Percentiles rank a stretch among this genome's conserved stretches.
These are phyloP conservation scores for Pleurotus citrinopileatus DNA, from an alignment of 768 basidiomycete species.

Conservation along the genomic window DNA sequence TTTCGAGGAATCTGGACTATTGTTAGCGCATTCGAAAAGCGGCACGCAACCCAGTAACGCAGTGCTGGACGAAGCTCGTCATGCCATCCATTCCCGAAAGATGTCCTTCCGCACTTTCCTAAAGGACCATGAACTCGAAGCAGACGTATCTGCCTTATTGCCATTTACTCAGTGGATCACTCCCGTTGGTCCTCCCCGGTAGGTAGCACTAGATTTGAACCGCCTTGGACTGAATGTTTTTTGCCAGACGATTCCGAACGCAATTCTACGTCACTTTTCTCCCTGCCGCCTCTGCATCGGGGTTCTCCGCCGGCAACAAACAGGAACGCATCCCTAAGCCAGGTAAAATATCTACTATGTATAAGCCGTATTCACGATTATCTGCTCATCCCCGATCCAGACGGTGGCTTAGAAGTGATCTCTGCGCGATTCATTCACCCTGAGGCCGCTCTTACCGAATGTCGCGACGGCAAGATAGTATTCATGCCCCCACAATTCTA, in stretches of 20 bases:
- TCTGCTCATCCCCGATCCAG: slow-evolving; percentile 21
- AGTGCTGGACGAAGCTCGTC: slow-evolving; percentile 51
- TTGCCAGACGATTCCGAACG: slow-evolving; percentile 64
- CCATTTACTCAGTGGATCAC: slow-evolving; percentile 79
- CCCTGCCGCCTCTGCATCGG: slow-evolving; percentile 35
- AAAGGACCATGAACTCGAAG: slow-evolving; percentile 35
- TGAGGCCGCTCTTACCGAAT: slow-evolving; percentile 47
- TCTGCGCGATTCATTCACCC: slow-evolving; percentile 67
- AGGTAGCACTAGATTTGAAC: slow-evolving; percentile 12
- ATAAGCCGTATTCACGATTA: not conserved
- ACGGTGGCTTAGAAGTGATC: slow-evolving; percentile 69
- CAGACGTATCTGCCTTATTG: slow-evolving; percentile 46
- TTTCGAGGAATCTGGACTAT: slow-evolving; percentile 72
- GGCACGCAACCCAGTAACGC: slow-evolving; percentile 25
- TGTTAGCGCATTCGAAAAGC: slow-evolving; percentile 46
- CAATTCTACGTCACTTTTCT: slow-evolving; percentile 71
- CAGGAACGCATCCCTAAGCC: slow-evolving; percentile 61
- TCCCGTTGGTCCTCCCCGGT: slow-evolving; percentile 54
- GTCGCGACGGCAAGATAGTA: slow-evolving; percentile 44
- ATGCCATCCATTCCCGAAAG: slow-evolving; percentile 51
- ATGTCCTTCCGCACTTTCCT: slow-evolving; percentile 54
- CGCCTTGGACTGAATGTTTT: slow-evolving; percentile 3
- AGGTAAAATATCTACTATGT: slow-evolving; percentile 25
- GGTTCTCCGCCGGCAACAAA: slow-evolving; percentile 51
- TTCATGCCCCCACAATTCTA: slow-evolving; percentile 79